Evolutionary conservation across 768 basidiomycete genomes (phyloP).

Genomic region (Podaxis pistillaris): DNA sequence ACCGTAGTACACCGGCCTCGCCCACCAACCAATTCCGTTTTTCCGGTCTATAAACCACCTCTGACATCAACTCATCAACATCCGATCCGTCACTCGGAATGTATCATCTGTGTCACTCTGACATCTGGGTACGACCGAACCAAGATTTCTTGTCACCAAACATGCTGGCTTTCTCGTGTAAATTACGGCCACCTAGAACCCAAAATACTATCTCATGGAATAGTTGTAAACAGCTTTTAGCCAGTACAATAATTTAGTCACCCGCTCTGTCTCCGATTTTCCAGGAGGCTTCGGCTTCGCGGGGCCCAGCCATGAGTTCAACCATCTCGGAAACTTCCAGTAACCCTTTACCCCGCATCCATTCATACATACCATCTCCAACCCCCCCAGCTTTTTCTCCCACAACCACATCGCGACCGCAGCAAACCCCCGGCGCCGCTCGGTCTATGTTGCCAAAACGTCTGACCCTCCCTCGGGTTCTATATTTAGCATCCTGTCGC

Average conservation of each 20-base stretch:
- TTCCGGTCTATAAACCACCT: neutral
- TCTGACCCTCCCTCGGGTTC: constrained; percentile 1
- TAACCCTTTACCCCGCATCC: neutral
- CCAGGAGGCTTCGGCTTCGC: neutral
- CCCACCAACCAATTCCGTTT: neutral
- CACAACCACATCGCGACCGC: neutral
- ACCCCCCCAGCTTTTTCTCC: neutral
- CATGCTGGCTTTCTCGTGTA: neutral
- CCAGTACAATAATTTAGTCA: neutral
- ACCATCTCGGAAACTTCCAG: neutral
- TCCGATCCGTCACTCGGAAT: constrained; percentile 7
- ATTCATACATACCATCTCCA: neutral
- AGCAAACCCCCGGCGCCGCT: neutral
- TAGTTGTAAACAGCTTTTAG: neutral
- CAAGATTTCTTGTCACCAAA: too few species aligned
- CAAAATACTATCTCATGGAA: too few species aligned
- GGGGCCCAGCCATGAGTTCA: neutral
- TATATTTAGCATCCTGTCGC: neutral
- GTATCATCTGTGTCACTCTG: neutral
- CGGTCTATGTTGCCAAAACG: neutral
- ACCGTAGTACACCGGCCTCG: too few species aligned
- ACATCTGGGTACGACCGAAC: neutral
- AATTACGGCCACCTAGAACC: neutral
- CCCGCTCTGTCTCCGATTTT: neutral
- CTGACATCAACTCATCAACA: neutral